phyloP scores from a whole-genome alignment of 768 basidiomycete species.

The Tylopilus cervinicoccineus region DNA sequence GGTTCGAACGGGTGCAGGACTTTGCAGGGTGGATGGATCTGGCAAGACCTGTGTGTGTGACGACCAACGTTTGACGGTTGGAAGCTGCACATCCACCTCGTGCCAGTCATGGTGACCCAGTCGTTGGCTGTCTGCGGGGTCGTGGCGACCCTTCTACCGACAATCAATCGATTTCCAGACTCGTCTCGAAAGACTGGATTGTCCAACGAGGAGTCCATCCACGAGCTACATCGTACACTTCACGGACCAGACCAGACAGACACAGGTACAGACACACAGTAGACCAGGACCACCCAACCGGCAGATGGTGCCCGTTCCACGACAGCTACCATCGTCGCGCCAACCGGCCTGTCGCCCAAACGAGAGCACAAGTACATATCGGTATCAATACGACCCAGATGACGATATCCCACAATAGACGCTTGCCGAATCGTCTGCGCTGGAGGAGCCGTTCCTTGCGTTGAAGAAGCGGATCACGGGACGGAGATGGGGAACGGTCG shows the following conservation, averaged over 20 bases:
- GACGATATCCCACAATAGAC: constrained; percentile 81
- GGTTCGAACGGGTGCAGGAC: too few species aligned
- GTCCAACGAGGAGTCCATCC: neutral
- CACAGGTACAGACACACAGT: neutral
- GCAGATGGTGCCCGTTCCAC: neutral
- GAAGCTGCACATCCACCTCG: too few species aligned
- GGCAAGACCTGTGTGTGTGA: too few species aligned
- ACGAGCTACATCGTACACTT: neutral
- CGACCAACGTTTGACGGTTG: too few species aligned
- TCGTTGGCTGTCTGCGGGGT: too few species aligned
- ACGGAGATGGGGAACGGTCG: constrained; percentile 25
- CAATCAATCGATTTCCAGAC: too few species aligned
- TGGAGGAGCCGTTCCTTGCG: constrained; percentile 86
- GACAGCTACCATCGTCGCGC: constrained; percentile 47
- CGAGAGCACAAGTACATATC: constrained; percentile 49
- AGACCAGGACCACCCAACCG: constrained; percentile 1
- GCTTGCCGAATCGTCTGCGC: constrained; percentile 60
- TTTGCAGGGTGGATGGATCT: too few species aligned
- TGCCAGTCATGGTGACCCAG: too few species aligned
- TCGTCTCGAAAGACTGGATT: too few species aligned
- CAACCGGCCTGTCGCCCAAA: constrained; percentile 56
- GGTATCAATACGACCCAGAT: constrained; percentile 72
- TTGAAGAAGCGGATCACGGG: constrained; percentile 69
- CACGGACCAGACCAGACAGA: too few species aligned
- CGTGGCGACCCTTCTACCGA: too few species aligned